phyloP scores from a whole-genome alignment of 2,329 filamentous ascomycete genomes.

The Boeremia lycopersici region DNA sequence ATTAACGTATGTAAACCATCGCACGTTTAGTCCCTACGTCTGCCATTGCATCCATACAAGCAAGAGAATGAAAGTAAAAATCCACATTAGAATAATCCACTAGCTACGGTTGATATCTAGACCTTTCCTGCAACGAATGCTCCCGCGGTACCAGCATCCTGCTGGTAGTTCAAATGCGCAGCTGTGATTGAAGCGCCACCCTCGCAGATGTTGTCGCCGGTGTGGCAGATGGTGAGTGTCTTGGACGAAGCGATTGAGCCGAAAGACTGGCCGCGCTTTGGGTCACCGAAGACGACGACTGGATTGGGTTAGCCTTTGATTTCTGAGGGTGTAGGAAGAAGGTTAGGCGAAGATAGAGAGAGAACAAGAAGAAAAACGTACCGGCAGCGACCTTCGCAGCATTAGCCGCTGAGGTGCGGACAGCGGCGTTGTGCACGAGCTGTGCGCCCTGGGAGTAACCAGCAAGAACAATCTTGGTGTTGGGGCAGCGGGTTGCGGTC shows the following conservation, averaged over 20 bases:
- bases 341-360: too few species aligned
- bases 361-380: conserved; percentile 1
- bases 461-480: conserved; percentile 28
- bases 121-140: conserved; percentile 20
- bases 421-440: conserved; percentile 52
- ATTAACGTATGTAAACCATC: too few species aligned
- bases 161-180: conserved; percentile 23
- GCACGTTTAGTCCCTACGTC: too few species aligned
- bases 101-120: background rate
- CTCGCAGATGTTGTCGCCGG: conserved; percentile 38
- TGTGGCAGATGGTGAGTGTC: conserved; percentile 37
- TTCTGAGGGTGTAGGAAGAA: background rate
- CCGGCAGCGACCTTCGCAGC: conserved; percentile 23
- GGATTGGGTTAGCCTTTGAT: background rate
- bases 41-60: background rate
- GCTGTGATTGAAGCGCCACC: conserved; percentile 15
- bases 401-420: conserved; percentile 21
- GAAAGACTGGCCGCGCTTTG: conserved; percentile 36
- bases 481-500: conserved; percentile 25
- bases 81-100: background rate
- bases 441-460: conserved; percentile 44
- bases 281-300: conserved; percentile 45
- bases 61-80: background rate
- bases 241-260: conserved; percentile 31
- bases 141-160: conserved; percentile 19